Evolutionary conservation across 2,329 filamentous ascomycete species (phyloP), one percentile per base, ranked within the genome.

Genomic region (Pleurostoma richardsiae): DNA sequence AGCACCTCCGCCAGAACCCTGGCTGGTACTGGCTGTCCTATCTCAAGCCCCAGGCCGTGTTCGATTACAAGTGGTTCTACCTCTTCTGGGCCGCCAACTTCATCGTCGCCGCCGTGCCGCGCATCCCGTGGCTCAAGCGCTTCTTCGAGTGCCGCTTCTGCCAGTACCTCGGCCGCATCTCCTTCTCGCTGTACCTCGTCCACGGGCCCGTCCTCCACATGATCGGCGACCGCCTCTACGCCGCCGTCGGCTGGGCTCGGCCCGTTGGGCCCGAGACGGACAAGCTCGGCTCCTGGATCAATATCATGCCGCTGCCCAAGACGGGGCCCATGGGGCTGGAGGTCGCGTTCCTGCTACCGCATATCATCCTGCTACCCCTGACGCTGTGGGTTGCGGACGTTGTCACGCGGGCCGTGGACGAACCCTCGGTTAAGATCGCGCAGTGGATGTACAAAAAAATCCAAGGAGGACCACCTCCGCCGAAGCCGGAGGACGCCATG

Each of bases 11-110:
- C 28, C 68, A 69, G 28, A 80, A 74, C 11, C 74, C 78, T 0
- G 82, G 83, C 3, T 86, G 82, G 81, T 72, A 74, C 51, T 80
- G 71, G 52, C 63, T 84, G 10, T 80, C 80, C 0, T 73, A 71
- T 49, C 66, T 87, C 47, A 85, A 83, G 49, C 81, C 83, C 0
- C 80, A 85, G 56, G 82, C 82, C 1, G 77, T 83, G 8, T 84
- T 72, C 53, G 80, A 85, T 58, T 75, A 73, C 57, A 86, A 85
- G 61, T 86, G 81, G 81, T 85, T 85, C 63, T 86, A 74, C 58
- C 71, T 86, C 3, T 83, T 83, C 58, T 79, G 74, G 67, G 82
- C 80, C 1, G 72, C 82, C 1, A 66, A 70, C 28, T 70, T 83
- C 44, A 59, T 83, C 0, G 73, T 88, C 0, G 67, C 75, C 1